A percentile compares a stretch with the other conserved stretches of the same genome.
phyloP scores from a whole-genome alignment of 495 filamentous ascomycete genomes.

The Penicillium tannophilum region DNA sequence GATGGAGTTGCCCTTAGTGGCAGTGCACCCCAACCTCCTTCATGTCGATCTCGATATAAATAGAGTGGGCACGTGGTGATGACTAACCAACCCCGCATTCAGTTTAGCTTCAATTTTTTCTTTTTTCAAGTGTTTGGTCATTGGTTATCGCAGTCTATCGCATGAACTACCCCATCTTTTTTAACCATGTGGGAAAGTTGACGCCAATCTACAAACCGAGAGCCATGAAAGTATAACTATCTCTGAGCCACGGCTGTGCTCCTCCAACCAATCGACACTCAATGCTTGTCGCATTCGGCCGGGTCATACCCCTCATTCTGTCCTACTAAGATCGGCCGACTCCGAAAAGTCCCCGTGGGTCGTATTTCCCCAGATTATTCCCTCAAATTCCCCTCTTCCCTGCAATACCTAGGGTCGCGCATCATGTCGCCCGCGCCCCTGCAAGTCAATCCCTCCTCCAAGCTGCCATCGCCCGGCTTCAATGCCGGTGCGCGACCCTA shows the following conservation, averaged over 20 bases:
- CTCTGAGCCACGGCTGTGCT: slow-evolving; percentile 13
- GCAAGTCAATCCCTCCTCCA: slow-evolving; percentile 37
- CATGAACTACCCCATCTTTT: not conserved
- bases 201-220: not conserved
- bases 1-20: slow-evolving; percentile 25
- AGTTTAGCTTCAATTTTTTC: slow-evolving; percentile 12
- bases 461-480: slow-evolving; percentile 44
- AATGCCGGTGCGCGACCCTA: slow-evolving; percentile 52
- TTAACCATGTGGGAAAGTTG: not conserved
- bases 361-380: slow-evolving; percentile 24
- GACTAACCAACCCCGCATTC: slow-evolving; percentile 23
- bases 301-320: slow-evolving; percentile 30
- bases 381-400: slow-evolving; percentile 11
- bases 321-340: slow-evolving; percentile 29
- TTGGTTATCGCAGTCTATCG: not conserved
- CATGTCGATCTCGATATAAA: slow-evolving; percentile 24
- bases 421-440: slow-evolving; percentile 43
- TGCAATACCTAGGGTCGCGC: slow-evolving; percentile 21
- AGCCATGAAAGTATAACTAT: slow-evolving; percentile 16
- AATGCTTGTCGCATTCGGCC: slow-evolving; percentile 27
- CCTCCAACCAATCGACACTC: slow-evolving; percentile 6
- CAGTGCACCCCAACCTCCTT: slow-evolving; percentile 27
- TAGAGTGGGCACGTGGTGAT: slow-evolving; percentile 20
- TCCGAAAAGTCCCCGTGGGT: slow-evolving; percentile 30
- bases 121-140: not conserved